These are phyloP conservation scores for Chaetomium sp. DNA, from an alignment of 2,329 filamentous ascomycete genomes.

Conservation along the genomic window DNA sequence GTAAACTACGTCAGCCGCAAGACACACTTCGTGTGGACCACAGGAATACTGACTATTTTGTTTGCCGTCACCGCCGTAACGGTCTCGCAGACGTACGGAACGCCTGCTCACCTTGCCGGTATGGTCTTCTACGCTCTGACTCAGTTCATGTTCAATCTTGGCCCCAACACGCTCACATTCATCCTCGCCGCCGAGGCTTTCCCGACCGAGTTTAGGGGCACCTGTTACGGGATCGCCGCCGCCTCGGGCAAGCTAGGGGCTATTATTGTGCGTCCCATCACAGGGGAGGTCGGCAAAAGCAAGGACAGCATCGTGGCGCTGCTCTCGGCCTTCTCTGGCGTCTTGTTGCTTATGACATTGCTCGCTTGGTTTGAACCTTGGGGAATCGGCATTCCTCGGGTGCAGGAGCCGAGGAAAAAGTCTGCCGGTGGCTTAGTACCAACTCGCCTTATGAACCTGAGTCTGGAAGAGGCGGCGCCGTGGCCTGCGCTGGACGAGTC, in stretches of 20 bases:
- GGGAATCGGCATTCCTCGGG: conserved; percentile 7
- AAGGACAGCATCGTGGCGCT: background rate
- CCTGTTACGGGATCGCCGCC: conserved; percentile 12
- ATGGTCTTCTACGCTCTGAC: conserved; percentile 8
- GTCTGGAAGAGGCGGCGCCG: conserved; percentile 10
- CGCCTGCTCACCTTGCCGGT: background rate
- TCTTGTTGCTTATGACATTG: background rate
- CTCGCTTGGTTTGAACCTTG: conserved; percentile 6
- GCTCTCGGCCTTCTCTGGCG: conserved; percentile 6
- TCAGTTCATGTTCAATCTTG: conserved; percentile 15
- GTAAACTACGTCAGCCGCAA: conserved; percentile 6
- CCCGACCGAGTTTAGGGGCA: conserved; percentile 10
- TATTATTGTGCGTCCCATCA: conserved; percentile 12
- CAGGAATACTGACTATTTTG: background rate
- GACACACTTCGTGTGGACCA: conserved; percentile 2
- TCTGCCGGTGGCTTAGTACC: background rate
- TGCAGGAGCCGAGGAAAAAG: background rate
- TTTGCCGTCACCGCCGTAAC: conserved; percentile 5
- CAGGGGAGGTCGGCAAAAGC: background rate
- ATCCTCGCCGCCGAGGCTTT: conserved; percentile 11
- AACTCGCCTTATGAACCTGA: background rate
- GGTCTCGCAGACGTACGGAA: conserved; percentile 6
- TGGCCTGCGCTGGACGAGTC: background rate
- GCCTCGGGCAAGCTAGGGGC: conserved; percentile 6
- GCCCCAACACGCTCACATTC: conserved; percentile 18